Evolutionary conservation across 2,329 filamentous ascomycete genomes (phyloP), one percentile per base, ranked within the genome.

Genomic region (Claviceps digitariae): DNA sequence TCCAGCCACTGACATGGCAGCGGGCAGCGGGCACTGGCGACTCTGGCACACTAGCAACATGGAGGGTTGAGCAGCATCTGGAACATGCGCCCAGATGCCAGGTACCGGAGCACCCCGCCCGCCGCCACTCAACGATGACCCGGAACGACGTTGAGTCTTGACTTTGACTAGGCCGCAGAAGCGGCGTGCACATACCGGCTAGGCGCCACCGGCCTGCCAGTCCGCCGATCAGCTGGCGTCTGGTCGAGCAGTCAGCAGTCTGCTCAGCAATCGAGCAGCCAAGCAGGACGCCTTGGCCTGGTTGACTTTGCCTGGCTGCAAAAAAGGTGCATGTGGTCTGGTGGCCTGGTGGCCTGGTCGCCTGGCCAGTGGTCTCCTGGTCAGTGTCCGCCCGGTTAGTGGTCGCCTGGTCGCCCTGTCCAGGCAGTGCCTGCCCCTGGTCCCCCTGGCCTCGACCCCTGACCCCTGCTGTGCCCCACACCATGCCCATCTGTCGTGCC

Each of bases 401-500:
- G 15, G 23, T 27, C 23, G 21, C 43, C 44, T 46, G 13, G 44
- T 29, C 44, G 44, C 25, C 44, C 44, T 17, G 23, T 27, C 25
- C 23, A 46, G 44, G 44, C 44, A 8, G 25, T n/a, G 44, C 23
- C 43, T 27, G 13, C 25, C 44, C 17, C 34, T 46, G 12, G 43
- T 27, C 13, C 45, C 44, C 15, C 21, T 27, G 21, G 10, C 36
- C n/a, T 15, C 38, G 23, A 7, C 21, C 34, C 2, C 21, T 12
- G n/a, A 6, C 41, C 43, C 43, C 20, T 38, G 36, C 15, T 4
- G 4, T 47, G 50, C 31, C 12, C 43, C 44, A 36, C 43, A 29
- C 36, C 44, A 23, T 41, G 44, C 31, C 40, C 41, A 38, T 51
- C 48, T 48, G 47, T 53, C 48, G 47, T 50, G 48, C 48, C 38